Conservation (phyloP, 805 yeast species). For the Cyberlindnera petersonii region DNA sequence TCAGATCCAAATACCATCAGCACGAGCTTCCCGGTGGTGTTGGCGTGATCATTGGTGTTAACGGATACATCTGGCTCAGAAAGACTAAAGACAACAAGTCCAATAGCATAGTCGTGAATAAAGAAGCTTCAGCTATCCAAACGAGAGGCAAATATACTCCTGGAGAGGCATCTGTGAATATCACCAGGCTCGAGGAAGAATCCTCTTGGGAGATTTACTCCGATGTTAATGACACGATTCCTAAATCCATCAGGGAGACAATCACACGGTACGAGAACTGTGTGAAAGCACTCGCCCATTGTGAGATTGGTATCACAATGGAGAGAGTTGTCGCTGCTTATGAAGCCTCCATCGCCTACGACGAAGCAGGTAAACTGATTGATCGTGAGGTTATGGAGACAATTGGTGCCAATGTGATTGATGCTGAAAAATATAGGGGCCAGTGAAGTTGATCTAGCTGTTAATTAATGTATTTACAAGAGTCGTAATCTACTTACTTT, state of each 20-base stretch:
- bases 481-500: slow-evolving; percentile 6
- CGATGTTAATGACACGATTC: slow-evolving; percentile 75
- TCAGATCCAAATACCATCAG: slow-evolving; percentile 83
- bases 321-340: slow-evolving; percentile 75
- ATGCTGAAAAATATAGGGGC: slow-evolving; percentile 75
- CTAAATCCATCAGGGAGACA: slow-evolving; percentile 57
- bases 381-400: slow-evolving; percentile 69
- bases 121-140: slow-evolving; percentile 33
- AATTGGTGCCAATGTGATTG: slow-evolving; percentile 69
- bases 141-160: slow-evolving; percentile 40
- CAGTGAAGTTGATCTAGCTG: slow-evolving; percentile 7
- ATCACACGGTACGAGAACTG: slow-evolving; percentile 86
- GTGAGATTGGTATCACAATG: slow-evolving; percentile 86
- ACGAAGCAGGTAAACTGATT: slow-evolving; percentile 64
- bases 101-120: slow-evolving; percentile 20
- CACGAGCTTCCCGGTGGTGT: slow-evolving; percentile 93
- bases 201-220: slow-evolving; percentile 94
- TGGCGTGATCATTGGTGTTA: slow-evolving; percentile 85
- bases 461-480: slow-evolving; percentile 1
- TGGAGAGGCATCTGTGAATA: slow-evolving; percentile 60
- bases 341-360: slow-evolving; percentile 82
- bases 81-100: slow-evolving; percentile 46
- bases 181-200: slow-evolving; percentile 87
- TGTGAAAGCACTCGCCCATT: slow-evolving; percentile 71
- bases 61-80: slow-evolving; percentile 91